Percentiles rank a stretch among this genome's conserved stretches.
phyloP scores from a whole-genome alignment of 352 stramenopile genomes.

The Stephanocyclus meneghinianus region DNA sequence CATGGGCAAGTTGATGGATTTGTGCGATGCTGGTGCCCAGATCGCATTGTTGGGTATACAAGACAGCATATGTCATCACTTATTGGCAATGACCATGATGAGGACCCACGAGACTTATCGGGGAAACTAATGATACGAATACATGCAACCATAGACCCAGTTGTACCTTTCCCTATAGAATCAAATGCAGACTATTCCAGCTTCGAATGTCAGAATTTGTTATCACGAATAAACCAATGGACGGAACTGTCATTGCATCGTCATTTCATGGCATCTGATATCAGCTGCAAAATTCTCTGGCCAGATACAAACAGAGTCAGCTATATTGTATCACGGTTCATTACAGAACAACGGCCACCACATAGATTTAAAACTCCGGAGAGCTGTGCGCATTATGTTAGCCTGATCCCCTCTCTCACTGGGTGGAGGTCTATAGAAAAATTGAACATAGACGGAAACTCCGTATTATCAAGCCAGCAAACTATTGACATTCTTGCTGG shows the following conservation, averaged over 20 bases:
- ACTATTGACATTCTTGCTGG: constrained; percentile 88
- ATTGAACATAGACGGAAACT: constrained; percentile 72
- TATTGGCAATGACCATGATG: constrained; percentile 1
- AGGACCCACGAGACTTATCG: not conserved
- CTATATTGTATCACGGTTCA: constrained; percentile 68
- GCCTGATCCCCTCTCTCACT: constrained; percentile 88
- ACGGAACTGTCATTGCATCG: constrained; percentile 12
- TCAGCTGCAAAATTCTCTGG: constrained; percentile 76
- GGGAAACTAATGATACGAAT: constrained; percentile 17
- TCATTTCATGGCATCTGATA: not conserved
- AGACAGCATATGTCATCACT: not conserved
- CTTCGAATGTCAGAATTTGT: constrained; percentile 6
- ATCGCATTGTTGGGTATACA: constrained; percentile 33
- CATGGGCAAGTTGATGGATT: constrained; percentile 33
- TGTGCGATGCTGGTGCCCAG: constrained; percentile 21
- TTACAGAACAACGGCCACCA: constrained; percentile 84
- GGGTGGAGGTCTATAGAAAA: constrained; percentile 88
- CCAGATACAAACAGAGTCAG: constrained; percentile 80
- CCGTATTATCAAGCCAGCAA: constrained; percentile 89
- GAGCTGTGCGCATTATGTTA: constrained; percentile 86
- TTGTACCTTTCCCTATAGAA: constrained; percentile 14
- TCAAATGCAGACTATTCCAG: constrained; percentile 26
- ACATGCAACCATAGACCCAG: constrained; percentile 31
- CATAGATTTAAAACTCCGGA: constrained; percentile 47
- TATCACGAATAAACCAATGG: constrained; percentile 30